A percentile compares a stretch with the other conserved stretches of the same genome.
Conservation (phyloP, 2,329 filamentous ascomycete species). For the Alternaria incomplexa region DNA sequence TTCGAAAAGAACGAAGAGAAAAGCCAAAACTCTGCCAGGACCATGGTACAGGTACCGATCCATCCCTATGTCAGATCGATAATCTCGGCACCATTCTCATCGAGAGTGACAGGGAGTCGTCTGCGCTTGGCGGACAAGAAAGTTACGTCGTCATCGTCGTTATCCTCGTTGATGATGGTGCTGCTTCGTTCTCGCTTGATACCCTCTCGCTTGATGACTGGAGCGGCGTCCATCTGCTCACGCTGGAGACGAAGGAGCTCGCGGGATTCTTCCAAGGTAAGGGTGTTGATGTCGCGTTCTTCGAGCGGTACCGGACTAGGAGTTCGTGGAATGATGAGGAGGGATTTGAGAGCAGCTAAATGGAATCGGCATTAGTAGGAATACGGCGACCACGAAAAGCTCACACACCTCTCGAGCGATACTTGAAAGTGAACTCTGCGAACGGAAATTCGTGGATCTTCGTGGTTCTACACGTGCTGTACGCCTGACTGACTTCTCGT, state of each 20-base stretch:
- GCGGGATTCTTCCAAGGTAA: conserved; percentile 22
- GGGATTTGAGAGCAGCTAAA: conserved; percentile 35
- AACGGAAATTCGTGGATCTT: conserved; percentile 7
- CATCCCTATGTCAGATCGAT: conserved; percentile 25
- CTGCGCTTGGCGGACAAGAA: conserved; percentile 19
- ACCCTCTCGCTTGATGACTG: conserved; percentile 10
- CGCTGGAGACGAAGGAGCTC: conserved; percentile 23
- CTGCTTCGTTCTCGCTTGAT: conserved; percentile 17
- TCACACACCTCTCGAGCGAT: conserved; percentile 22
- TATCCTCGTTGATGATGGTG: background rate
- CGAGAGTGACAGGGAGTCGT: background rate
- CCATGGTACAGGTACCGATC: background rate
- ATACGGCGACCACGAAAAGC: too few species aligned
- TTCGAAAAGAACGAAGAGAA: background rate
- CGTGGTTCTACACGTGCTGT: background rate
- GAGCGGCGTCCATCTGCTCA: conserved; percentile 1
- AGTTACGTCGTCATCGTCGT: conserved; percentile 9
- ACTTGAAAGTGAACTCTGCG: conserved; percentile 26
- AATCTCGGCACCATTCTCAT: conserved; percentile 21
- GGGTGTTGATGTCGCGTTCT: conserved; percentile 14
- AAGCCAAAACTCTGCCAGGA: background rate
- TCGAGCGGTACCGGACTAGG: conserved; percentile 31
- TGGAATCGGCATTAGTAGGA: background rate
- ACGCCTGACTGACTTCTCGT: background rate
- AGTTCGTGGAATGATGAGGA: conserved; percentile 39